Base-by-base conservation (phyloP, 2,329 filamentous ascomycete genomes). In the Aureobasidium melanogenum region DNA sequence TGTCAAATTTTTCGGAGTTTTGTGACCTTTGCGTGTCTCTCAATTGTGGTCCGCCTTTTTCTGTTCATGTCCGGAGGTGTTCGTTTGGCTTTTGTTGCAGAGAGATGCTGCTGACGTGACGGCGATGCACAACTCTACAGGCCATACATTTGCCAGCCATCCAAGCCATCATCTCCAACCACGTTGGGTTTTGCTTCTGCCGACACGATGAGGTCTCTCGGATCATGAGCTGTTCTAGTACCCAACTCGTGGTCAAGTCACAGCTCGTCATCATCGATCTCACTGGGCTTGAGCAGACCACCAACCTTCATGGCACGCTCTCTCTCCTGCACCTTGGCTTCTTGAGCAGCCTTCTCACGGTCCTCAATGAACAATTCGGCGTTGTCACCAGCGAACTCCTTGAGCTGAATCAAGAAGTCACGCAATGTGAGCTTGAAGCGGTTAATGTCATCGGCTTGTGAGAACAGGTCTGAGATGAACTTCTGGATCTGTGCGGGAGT, bases 371-470 rank as follows among this genome's bases (percentile, higher is more conserved):
- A 99, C 10, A 99, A 82, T 71, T 99, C 94, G 0, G 93, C 85
- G 69, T 97, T 97, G 76, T 99, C 94, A 57, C 90, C 94, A 0
- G 91, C 87, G 70, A 97, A 99, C 76, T 99, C 95, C 77, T 97
- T 96, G 67, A 99, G 81, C 24, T 92, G 95, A 69, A 99, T 96
- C 67, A 99, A 79, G 84, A 99, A 99, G 76, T 99, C 94, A 66
- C 94, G 91, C 57, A 99, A 80, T 70, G 95, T 91, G 60, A 96
- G 85, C 74, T 96, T 96, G 86, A 99, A 99, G 73, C 91, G 91
- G 72, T 90, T 89, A 66, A 95, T 86, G 70, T 96, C 89, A 61
- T 88, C 89, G 73, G 96, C 97, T 67, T 89, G 83, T 7, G 87
- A 84, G 75, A 99, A 96, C 12, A 99, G 79, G 12, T 90, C 90